A percentile compares a stretch with the other conserved stretches of the same genome.
phyloP scores from a whole-genome alignment of 2,329 filamentous ascomycete species.

The Apiospora hydei region DNA sequence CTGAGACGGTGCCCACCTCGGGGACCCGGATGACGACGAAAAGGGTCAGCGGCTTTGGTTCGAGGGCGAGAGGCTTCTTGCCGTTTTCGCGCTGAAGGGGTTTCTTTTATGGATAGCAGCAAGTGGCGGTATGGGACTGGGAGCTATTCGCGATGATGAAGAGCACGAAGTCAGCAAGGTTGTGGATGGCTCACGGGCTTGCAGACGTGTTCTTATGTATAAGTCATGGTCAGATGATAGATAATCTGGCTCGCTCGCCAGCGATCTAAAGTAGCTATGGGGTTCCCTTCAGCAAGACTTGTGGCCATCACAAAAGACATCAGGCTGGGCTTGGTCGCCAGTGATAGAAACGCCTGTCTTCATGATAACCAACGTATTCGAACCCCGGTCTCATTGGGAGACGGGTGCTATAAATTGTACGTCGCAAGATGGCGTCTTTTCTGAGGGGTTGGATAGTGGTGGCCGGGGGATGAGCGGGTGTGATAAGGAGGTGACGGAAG shows the following conservation, averaged over 20 bases:
- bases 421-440: neutral
- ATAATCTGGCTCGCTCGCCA: neutral
- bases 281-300: neutral
- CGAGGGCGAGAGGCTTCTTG: neutral
- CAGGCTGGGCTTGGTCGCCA: too few relatives aligned
- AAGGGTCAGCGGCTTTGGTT: neutral
- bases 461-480: neutral
- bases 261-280: neutral
- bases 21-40: neutral
- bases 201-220: neutral
- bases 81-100: neutral
- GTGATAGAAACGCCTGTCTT: neutral
- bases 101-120: neutral
- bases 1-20: conserved; percentile 11
- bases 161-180: neutral
- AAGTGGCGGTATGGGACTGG: neutral
- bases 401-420: neutral
- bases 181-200: neutral
- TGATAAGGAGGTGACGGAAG: too few relatives aligned
- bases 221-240: neutral
- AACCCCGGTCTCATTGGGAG: neutral
- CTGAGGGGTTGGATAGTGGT: neutral
- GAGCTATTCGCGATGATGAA: neutral
- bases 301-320: neutral
- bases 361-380: too few relatives aligned